Evolutionary conservation across 2,329 filamentous ascomycete species (phyloP).

Genomic region (Cryphonectria nitschkei): DNA sequence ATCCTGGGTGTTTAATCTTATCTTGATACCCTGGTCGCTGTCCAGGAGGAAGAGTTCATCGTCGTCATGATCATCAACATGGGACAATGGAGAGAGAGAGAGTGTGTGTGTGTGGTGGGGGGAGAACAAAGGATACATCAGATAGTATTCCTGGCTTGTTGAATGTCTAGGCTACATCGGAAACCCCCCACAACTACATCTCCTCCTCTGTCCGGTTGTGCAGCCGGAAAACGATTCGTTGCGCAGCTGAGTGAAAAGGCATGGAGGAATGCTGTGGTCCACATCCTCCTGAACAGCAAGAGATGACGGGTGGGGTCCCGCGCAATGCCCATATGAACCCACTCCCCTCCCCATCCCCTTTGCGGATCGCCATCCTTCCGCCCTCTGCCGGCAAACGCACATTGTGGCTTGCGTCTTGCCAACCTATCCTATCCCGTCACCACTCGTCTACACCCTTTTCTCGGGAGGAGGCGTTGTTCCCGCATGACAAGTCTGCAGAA

Average conservation of each 20-base stretch:
- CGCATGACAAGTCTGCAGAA: background rate
- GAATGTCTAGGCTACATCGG: background rate
- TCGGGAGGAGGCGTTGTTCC: background rate
- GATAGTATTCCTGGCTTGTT: too few species aligned
- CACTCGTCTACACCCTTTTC: background rate
- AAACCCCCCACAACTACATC: background rate
- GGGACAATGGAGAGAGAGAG: background rate
- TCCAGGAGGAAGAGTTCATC: background rate
- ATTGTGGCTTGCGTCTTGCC: background rate
- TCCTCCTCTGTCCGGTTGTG: background rate
- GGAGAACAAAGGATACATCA: too few species aligned
- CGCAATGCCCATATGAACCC: background rate
- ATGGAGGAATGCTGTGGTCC: background rate
- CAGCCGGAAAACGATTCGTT: background rate
- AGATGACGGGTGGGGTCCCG: constrained; percentile 9
- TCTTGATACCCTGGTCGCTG: background rate
- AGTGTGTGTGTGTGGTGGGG: background rate
- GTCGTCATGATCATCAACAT: too few species aligned
- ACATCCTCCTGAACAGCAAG: constrained; percentile 11
- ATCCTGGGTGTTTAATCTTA: background rate
- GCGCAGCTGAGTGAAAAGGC: background rate
- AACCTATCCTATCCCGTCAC: background rate
- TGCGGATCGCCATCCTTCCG: constrained; percentile 5
- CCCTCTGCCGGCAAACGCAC: background rate
- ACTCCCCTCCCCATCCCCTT: background rate